Base-by-base conservation (phyloP, 768 basidiomycete species). In the Butyriboletus loyo region DNA sequence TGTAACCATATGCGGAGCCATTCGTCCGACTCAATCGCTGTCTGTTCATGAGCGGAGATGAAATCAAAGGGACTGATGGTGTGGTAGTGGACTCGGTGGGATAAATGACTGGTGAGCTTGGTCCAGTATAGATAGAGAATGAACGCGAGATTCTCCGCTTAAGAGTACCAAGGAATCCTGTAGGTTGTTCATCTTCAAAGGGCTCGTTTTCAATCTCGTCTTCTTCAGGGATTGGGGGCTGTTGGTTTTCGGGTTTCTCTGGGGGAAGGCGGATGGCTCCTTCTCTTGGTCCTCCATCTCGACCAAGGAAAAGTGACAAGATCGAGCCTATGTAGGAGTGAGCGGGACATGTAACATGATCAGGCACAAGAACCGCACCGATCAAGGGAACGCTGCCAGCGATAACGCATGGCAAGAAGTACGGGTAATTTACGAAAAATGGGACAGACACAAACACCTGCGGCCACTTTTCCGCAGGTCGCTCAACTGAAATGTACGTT, bases 401-500 rank as follows among this genome's bases (percentile, higher is more conserved):
- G 41, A 95, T 70, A 19, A 77, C 73, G 63, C 89, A 92, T 1
- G 97, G 95, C 15, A 99, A 76, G 35, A 98, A 80, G 66, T 99
- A 99, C 2, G 97, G 97, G 66, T 90, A 93, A 7, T 74, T 75
- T 24, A 81, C 77, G 65, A 98, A 89, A 21, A 98, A 60, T 2
- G 79, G 74, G 6, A 85, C 61, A 22, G 81, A 73, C 42, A 75
- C 79, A 69, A 96, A 96, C 4, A 83, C 67, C 1, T 75, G 72
- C 2, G 95, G 92, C 86, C 91, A 96, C 65, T 97, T 98, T 41
- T 77, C 77, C 1, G 86, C 89, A 10, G 94, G 94, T 28, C 81
- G 81, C 74, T 91, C 92, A 58, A 89, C 89, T 92, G 61, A 50
- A 55, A 57, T 32, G 31, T 48, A 46, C 11, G n/a, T 64, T 53